phyloP scores from a whole-genome alignment of 148 eudicot species.

The Chenopodium formosanum region DNA sequence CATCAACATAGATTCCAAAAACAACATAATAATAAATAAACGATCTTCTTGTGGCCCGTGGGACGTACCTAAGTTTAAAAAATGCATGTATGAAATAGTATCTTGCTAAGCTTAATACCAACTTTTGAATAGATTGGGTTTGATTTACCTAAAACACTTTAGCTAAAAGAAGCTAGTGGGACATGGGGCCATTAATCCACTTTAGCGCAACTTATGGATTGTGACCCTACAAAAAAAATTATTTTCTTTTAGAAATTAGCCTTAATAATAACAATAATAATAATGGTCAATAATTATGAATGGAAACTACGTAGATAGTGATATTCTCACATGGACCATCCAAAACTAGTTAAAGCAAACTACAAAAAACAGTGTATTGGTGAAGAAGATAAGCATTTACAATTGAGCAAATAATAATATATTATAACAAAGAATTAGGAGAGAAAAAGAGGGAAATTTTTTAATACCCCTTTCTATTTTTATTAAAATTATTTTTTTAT shows the following conservation, averaged over 20 bases:
- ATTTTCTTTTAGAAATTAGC: background rate
- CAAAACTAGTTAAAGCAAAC: background rate
- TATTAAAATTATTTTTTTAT: background rate
- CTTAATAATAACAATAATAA: background rate
- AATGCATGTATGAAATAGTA: conserved; percentile 3
- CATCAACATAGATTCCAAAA: too few relatives aligned
- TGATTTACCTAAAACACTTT: conserved; percentile 34
- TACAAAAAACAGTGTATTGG: conserved; percentile 4
- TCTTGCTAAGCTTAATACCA: conserved; percentile 19
- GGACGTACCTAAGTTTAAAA: background rate
- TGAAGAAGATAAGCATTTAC: conserved; percentile 8
- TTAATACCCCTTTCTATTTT: conserved; percentile 15
- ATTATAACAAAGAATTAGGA: background rate
- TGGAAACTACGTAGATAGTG: background rate
- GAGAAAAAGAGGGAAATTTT: conserved; percentile 1
- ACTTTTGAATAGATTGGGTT: conserved; percentile 28
- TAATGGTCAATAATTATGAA: background rate
- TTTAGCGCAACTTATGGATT: conserved; percentile 26
- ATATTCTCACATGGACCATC: conserved; percentile 24
- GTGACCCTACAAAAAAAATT: conserved; percentile 8
- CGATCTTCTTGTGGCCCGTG: background rate
- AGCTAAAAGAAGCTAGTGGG: conserved; percentile 23
- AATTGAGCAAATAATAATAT: conserved; percentile 3
- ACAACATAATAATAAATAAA: too few relatives aligned
- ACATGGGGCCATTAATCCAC: conserved; percentile 39